Percentiles rank a stretch among this genome's conserved stretches.
These are phyloP conservation scores for Candida sp. DNA, from an alignment of 1,139 yeast genomes.

Conservation along the genomic window DNA sequence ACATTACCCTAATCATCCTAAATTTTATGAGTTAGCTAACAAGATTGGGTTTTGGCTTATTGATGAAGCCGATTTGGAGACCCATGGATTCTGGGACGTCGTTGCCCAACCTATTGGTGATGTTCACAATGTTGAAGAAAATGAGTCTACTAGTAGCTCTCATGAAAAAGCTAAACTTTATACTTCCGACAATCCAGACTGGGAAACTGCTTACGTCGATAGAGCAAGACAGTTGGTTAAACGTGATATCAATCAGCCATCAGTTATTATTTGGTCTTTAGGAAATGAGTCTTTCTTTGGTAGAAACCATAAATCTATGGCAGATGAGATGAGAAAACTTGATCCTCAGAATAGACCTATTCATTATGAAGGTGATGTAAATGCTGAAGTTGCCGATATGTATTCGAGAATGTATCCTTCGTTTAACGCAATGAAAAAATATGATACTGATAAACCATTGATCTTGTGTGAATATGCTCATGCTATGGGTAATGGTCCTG, in stretches of 20 bases:
- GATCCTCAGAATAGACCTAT: conserved; percentile 21
- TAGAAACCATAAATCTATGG: conserved; percentile 25
- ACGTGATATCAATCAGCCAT: conserved; percentile 29
- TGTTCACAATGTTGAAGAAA: conserved; percentile 9
- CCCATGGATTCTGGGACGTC: conserved; percentile 28
- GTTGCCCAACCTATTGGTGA: conserved; percentile 10
- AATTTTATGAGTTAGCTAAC: conserved; percentile 16
- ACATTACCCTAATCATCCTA: conserved; percentile 25
- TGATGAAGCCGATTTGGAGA: conserved; percentile 33
- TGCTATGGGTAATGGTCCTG: conserved; percentile 39
- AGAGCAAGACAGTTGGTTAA: conserved; percentile 24
- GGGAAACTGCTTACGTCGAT: conserved; percentile 29
- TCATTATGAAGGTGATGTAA: conserved; percentile 27
- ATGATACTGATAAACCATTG: conserved; percentile 21
- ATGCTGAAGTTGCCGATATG: conserved; percentile 23
- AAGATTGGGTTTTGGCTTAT: conserved; percentile 28
- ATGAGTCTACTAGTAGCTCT: conserved; percentile 6
- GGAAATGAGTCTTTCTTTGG: conserved; percentile 34
- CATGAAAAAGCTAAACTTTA: conserved; percentile 12
- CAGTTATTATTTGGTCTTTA: conserved; percentile 32
- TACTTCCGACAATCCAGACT: conserved; percentile 23
- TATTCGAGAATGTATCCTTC: conserved; percentile 28
- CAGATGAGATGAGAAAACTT: conserved; percentile 15
- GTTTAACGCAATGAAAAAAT: conserved; percentile 15
- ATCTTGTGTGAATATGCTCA: conserved; percentile 33